phyloP scores from a whole-genome alignment of 345 rosid genomes.

The Alliaria petiolata region DNA sequence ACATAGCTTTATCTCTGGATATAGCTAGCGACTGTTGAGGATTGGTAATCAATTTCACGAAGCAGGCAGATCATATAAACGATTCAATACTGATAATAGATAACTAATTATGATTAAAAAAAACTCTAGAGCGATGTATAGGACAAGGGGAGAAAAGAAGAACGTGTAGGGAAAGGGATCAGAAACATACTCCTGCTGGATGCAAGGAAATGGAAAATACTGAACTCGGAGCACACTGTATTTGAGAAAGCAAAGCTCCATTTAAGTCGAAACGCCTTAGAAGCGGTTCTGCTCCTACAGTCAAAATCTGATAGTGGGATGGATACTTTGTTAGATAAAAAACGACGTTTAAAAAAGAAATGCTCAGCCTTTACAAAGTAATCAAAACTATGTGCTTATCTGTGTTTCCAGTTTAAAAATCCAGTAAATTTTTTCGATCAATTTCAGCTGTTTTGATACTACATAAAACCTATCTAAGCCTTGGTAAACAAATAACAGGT shows the following conservation, averaged over 20 bases:
- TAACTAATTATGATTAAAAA: too few species aligned
- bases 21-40: not conserved
- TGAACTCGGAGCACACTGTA: conserved; percentile 80
- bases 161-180: not conserved
- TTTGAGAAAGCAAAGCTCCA: conserved; percentile 67
- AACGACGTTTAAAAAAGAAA: not conserved
- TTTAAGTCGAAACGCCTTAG: conserved; percentile 69
- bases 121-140: too few species aligned
- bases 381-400: not conserved
- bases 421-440: not conserved
- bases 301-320: conserved; percentile 56
- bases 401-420: not conserved
- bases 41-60: not conserved
- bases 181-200: conserved; percentile 62
- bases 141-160: not conserved
- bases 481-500: too few species aligned
- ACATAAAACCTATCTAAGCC: too few species aligned
- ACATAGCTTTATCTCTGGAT: not conserved
- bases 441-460: not conserved
- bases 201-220: conserved; percentile 78
- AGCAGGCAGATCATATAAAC: not conserved
- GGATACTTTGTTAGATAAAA: conserved; percentile 15
- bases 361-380: not conserved
- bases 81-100: too few species aligned
- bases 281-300: conserved; percentile 83